Percentiles rank a stretch among this genome's conserved stretches.
Conservation (phyloP, 1,139 yeast genomes). For the Pneumocystis sp. region DNA sequence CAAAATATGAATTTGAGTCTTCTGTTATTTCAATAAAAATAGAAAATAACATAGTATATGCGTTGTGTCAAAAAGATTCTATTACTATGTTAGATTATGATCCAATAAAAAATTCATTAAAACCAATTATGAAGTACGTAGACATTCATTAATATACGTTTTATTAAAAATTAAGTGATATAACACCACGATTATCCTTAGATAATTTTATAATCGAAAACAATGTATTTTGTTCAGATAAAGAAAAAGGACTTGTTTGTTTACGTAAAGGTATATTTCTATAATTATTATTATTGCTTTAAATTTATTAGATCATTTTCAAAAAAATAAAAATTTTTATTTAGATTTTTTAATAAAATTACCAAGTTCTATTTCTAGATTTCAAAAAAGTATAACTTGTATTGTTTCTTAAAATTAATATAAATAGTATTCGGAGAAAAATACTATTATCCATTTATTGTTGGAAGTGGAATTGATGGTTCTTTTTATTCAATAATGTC, state of each 20-base stretch:
- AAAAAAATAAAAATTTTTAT: background rate
- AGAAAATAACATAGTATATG: background rate
- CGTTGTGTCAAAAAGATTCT: background rate
- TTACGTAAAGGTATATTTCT: background rate
- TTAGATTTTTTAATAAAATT: background rate
- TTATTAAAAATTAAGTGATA: background rate
- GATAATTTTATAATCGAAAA: background rate
- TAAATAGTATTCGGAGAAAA: background rate
- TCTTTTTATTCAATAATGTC: background rate
- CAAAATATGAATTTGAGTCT: background rate
- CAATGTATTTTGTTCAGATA: background rate
- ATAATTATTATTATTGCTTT: background rate
- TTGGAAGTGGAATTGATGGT: background rate
- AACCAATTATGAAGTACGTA: background rate
- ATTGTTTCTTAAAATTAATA: background rate
- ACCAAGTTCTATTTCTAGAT: background rate
- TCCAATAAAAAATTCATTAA: background rate
- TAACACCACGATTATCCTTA: background rate
- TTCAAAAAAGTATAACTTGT: background rate
- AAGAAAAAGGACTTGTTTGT: background rate
- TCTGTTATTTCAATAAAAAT: background rate
- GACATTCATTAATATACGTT: background rate
- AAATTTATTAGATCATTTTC: background rate
- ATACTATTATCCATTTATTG: background rate
- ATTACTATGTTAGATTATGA: background rate